phyloP scores from a whole-genome alignment of 164 flowering plant species.

The Brasenia schreberi region DNA sequence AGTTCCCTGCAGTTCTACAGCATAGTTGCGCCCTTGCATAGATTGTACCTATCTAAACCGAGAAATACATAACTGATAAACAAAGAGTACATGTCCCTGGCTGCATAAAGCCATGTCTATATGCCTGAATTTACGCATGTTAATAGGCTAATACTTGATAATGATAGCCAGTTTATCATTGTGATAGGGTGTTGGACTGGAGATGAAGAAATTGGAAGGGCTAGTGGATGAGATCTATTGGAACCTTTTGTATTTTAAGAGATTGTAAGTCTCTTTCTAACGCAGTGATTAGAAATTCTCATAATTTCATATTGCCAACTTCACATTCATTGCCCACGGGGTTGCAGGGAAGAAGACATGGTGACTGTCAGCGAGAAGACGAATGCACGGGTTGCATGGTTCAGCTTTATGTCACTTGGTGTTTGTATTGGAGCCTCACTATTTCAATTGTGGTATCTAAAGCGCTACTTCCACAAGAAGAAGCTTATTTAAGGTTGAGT shows the following conservation, averaged over 20 bases:
- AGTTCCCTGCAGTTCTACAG: too few species aligned
- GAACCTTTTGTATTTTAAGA: slow-evolving; percentile 58
- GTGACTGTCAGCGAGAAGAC: slow-evolving; percentile 67
- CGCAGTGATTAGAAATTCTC: too few species aligned
- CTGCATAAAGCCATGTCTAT: too few species aligned
- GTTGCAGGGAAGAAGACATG: slow-evolving; percentile 60
- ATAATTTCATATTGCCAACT: too few species aligned
- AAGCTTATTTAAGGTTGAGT: slow-evolving; percentile 50
- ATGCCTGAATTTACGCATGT: too few species aligned
- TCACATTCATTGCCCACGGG: neutral
- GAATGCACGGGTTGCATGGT: slow-evolving; percentile 70
- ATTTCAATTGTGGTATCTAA: slow-evolving; percentile 63
- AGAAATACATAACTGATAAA: too few species aligned
- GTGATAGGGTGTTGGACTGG: slow-evolving; percentile 82
- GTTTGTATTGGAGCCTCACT: slow-evolving; percentile 59
- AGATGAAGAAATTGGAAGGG: slow-evolving; percentile 86
- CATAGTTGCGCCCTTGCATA: too few species aligned
- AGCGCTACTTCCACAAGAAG: slow-evolving; percentile 77
- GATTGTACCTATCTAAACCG: too few species aligned
- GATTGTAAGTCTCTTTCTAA: slow-evolving; percentile 31
- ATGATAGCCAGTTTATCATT: too few species aligned
- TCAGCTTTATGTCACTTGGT: slow-evolving; percentile 68
- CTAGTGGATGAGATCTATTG: slow-evolving; percentile 84
- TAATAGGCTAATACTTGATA: neutral
- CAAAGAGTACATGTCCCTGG: too few species aligned